Conservation (phyloP, 768 basidiomycete genomes). For the Hericium erinaceus region DNA sequence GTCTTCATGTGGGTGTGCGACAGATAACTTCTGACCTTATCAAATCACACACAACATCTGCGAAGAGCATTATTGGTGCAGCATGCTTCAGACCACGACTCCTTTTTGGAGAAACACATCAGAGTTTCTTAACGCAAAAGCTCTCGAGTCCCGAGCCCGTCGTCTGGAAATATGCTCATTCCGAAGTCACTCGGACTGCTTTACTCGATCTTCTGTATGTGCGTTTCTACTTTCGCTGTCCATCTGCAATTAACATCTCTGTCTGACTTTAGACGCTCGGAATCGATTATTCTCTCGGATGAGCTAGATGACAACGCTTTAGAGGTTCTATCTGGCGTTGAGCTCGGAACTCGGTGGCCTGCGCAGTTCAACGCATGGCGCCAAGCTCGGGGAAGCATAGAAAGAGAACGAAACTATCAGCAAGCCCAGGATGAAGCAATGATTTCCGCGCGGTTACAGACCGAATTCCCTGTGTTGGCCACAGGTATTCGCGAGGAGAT, state of each 20-base stretch:
- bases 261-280: background rate
- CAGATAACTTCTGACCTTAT: background rate
- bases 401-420: background rate
- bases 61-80: no score
- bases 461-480: background rate
- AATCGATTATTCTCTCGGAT: background rate
- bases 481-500: background rate
- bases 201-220: background rate
- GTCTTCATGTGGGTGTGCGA: no score
- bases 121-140: conserved; percentile 8
- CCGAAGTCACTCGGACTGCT: background rate
- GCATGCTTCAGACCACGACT: background rate
- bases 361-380: background rate
- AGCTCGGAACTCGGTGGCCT: background rate
- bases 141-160: background rate
- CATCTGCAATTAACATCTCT: no score
- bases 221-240: no score
- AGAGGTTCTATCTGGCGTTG: background rate
- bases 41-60: no score
- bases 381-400: background rate
- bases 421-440: background rate
- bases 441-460: background rate
- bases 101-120: conserved; percentile 11
- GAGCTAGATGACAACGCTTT: background rate
- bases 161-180: no score